Base-by-base conservation (phyloP, 1,284 basidiomycete genomes). In the Lentinula novae-zelandiae region DNA sequence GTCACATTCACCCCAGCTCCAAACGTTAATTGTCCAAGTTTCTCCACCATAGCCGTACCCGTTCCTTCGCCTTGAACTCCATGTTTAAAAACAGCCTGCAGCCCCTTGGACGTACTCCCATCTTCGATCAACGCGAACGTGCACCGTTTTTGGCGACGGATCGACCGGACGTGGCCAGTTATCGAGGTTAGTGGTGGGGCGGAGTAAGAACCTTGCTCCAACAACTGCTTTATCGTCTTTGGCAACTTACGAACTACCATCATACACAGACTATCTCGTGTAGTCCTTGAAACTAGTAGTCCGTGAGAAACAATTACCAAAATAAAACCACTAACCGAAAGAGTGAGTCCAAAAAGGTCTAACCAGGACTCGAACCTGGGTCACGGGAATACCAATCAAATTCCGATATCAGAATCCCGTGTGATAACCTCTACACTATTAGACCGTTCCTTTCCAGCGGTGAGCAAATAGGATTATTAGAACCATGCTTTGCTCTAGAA, bases 121-220 rank as follows among this genome's bases (percentile, higher is more conserved):
- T 98, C 95, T 55, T 83, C 86, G 58, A 97, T 73, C 49, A 92
- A 87, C 0, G 88, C 89, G 68, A 97, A 97, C 0, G 92, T 81
- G 34, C 95, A 80, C 60, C 88, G 87, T 78, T 96, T 96, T 75
- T 96, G 93, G 38, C 84, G 82, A 46, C 95, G 82, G 50, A 96
- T 81, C 0, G 89, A 91, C 69, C 88, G 89, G 58, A 97, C 79
- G 92, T 93, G 96, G 52, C 93, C 94, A 62, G 86, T 80, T 22
- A 90, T 20, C 17, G 44, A 73, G 38, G 55, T 63, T 6, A 17
- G 67, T 64, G 62, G 63, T 62, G n/a, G 61, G 22, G 13, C 22
- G 22, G 27, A 27, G 3, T 2, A 27, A 27, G 27, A 3, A 27
- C 33, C 27, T 63, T 63, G 15, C 22, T 40, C 27, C 36, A 46